Conservation (phyloP, 177 flowering plant species). For the Vitis hybrid region DNA sequence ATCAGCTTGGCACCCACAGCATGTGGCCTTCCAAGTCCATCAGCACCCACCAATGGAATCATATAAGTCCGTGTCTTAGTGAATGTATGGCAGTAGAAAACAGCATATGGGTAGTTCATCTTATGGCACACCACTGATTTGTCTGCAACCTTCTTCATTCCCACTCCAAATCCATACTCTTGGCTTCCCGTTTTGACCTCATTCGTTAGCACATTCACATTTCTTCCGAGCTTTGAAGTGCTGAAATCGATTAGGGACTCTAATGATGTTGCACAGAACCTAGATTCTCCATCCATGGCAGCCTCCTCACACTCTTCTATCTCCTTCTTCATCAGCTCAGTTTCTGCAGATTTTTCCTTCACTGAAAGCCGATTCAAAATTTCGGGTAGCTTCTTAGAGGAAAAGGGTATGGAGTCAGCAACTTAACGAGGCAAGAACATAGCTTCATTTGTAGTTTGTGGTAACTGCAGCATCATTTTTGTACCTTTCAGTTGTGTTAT, state of each 20-base stretch:
- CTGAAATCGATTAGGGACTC: too few relatives aligned
- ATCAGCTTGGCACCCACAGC: too few relatives aligned
- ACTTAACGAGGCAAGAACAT: conserved; percentile 19
- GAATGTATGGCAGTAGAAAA: conserved; percentile 43
- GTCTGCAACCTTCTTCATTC: conserved; percentile 2
- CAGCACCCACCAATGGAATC: conserved; percentile 10
- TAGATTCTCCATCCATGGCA: conserved; percentile 32
- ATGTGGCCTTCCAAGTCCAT: conserved; percentile 36
- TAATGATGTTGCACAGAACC: conserved; percentile 41
- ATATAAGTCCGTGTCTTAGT: conserved; percentile 25
- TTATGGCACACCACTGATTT: too few relatives aligned
- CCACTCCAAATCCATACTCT: conserved; percentile 15
- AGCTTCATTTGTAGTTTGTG: too few relatives aligned
- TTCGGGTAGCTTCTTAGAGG: conserved; percentile 32
- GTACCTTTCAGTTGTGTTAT: too few relatives aligned
- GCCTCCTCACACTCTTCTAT: conserved; percentile 43
- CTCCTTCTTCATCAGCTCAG: conserved; percentile 35
- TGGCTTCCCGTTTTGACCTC: background rate
- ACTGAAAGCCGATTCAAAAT: conserved; percentile 35
- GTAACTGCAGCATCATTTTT: too few relatives aligned
- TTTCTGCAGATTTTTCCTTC: conserved; percentile 42
- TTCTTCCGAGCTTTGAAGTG: too few relatives aligned
- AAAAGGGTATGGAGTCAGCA: conserved; percentile 40
- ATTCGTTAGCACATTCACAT: too few relatives aligned
- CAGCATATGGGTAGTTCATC: conserved; percentile 32